Base-by-base conservation (phyloP, 2,329 filamentous ascomycete species). In the Exophiala oligosperma region DNA sequence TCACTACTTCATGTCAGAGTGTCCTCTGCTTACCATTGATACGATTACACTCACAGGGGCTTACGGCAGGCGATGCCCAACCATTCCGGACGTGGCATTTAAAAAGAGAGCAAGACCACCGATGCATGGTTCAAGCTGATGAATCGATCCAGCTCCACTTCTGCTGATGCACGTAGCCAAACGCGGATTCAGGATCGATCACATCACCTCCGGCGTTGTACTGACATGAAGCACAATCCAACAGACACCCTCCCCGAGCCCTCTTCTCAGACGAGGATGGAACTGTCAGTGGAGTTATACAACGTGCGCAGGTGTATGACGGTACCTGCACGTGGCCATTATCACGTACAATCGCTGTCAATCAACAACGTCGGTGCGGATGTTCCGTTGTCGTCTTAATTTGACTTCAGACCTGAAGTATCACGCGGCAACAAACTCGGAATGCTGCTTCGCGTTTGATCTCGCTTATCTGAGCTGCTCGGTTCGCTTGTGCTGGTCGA, bases 381-480 rank as follows among this genome's bases (percentile, higher is more conserved):
- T 28, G 23, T 57, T 49, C 43, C 8, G n/a, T 28, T 29, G 23
- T n/a, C 28, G n/a, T 29, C 23, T 28, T 9, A 29, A n/a, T 48
- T 29, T 17, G 28, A 29, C 23, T 32, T 29, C n/a, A 47, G 46
- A 48, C 48, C 38, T 46, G 41, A 57, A 56, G 46, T 14, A 28
- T 48, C 24, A 7, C 28, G 23, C 26, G 6, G 28, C 23, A 29
- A 28, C 4, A 2, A 32, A 26, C 5, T 28, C 14, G 8, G 11
- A 14, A 59, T 21, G 37, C 38, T 59, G 35, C 49, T 37, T 56
- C 56, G 41, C 28, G 54, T 46, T 55, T 60, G 50, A 58, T 60
- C 57, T 63, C 57, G 61, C 57, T 60, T 63, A 63, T 63, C 61
- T 52, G 47, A 48, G 12, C 24, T 43, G 12, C 44, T 50, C 60